These are phyloP conservation scores for Colletotrichum falcatum DNA, from an alignment of 2,329 filamentous ascomycete genomes.

Conservation along the genomic window DNA sequence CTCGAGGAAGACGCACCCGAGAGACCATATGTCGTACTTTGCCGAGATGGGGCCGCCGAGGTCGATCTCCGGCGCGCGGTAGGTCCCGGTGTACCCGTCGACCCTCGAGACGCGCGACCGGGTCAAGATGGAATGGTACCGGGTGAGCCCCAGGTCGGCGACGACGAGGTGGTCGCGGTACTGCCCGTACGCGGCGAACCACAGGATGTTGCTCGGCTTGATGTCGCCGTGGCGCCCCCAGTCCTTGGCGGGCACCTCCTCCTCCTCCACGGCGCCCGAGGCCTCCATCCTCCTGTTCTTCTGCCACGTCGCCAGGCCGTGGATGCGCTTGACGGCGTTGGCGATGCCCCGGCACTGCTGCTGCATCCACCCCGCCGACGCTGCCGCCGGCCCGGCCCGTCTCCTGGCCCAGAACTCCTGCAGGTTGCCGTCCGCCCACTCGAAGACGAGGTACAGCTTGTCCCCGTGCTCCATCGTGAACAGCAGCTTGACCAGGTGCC, in stretches of 20 bases:
- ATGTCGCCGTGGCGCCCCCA: slow-evolving; percentile 35
- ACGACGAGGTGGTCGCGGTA: slow-evolving; percentile 19
- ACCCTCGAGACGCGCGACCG: slow-evolving; percentile 22
- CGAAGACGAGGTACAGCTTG: slow-evolving; percentile 36
- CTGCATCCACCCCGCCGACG: slow-evolving; percentile 9
- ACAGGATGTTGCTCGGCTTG: slow-evolving; percentile 30
- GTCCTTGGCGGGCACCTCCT: neutral
- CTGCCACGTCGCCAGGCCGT: slow-evolving; percentile 22
- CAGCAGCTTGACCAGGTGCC: slow-evolving; percentile 38
- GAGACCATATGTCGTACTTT: slow-evolving; percentile 46
- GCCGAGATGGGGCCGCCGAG: slow-evolving; percentile 36
- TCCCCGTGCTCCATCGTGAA: slow-evolving; percentile 34
- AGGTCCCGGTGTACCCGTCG: slow-evolving; percentile 25
- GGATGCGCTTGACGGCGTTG: slow-evolving; percentile 22
- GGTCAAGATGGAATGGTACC: slow-evolving; percentile 17
- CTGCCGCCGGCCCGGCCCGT: neutral
- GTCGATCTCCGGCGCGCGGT: slow-evolving; percentile 26
- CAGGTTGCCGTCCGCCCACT: slow-evolving; percentile 42
- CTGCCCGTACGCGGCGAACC: slow-evolving; percentile 20
- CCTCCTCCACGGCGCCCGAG: neutral
- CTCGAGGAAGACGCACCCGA: slow-evolving; percentile 47
- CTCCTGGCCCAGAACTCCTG: slow-evolving; percentile 25
- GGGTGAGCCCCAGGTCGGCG: slow-evolving; percentile 23
- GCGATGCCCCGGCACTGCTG: slow-evolving; percentile 28
- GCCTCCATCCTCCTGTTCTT: neutral